Evolutionary conservation across 768 basidiomycete genomes (phyloP).

Genomic region (Lactarius trivialis): DNA sequence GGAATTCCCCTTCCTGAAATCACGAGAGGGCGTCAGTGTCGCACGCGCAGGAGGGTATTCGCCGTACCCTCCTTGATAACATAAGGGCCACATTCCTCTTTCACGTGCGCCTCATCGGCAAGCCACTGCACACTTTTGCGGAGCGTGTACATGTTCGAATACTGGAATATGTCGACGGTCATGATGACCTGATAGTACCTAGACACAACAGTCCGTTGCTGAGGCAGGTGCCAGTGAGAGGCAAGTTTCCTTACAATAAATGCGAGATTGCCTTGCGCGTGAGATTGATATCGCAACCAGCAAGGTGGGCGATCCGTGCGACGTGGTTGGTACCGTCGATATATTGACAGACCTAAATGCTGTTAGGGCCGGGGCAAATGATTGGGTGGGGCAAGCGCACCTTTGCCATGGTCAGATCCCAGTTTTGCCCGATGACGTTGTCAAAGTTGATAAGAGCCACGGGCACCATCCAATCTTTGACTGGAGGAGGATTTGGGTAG

Average conservation of each 20-base stretch:
- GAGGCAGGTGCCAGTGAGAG: not conserved
- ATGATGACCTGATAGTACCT: constrained; percentile 97
- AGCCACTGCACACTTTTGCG: constrained; percentile 83
- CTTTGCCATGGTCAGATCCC: constrained; percentile 94
- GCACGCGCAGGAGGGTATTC: not conserved
- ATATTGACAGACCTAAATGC: constrained; percentile 56
- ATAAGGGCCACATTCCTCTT: constrained; percentile 88
- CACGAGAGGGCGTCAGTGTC: constrained; percentile 1
- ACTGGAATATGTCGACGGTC: constrained; percentile 96
- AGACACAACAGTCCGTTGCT: not conserved
- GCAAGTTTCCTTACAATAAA: constrained; percentile 57
- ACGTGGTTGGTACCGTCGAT: constrained; percentile 93
- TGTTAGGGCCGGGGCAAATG: constrained; percentile 2
- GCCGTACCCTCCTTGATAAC: constrained; percentile 67
- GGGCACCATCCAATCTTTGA: constrained; percentile 95
- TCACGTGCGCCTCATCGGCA: constrained; percentile 76
- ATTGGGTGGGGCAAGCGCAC: constrained; percentile 32
- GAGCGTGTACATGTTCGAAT: constrained; percentile 94
- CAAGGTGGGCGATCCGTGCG: constrained; percentile 83
- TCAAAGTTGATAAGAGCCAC: constrained; percentile 79
- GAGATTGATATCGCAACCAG: constrained; percentile 78
- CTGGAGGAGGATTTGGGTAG: constrained; percentile 86
- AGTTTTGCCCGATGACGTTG: constrained; percentile 79
- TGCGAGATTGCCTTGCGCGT: constrained; percentile 87
- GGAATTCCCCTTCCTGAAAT: constrained; percentile 51